phyloP scores from a whole-genome alignment of 1,284 basidiomycete genomes.

The Malassezia arunalokei region DNA sequence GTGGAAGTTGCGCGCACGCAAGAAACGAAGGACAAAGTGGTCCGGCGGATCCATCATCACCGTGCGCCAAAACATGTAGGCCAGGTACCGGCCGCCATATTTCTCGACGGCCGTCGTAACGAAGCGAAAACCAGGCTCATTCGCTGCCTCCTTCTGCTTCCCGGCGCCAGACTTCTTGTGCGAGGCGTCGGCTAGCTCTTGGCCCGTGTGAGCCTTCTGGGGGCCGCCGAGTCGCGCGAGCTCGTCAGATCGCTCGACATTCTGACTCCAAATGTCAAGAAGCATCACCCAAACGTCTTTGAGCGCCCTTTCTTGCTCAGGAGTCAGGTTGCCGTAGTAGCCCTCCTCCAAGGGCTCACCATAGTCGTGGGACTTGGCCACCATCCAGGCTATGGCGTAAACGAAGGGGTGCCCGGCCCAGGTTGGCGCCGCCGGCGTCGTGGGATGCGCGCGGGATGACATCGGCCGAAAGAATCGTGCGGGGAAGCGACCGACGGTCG shows the following conservation, averaged over 20 bases:
- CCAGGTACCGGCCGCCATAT: slow-evolving; percentile 42
- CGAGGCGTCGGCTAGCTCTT: slow-evolving; percentile 13
- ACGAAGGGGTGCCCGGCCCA: too few relatives aligned
- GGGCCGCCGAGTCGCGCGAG: slow-evolving; percentile 29
- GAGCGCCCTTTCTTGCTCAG: slow-evolving; percentile 30
- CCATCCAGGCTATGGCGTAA: slow-evolving; percentile 15
- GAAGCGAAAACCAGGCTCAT: slow-evolving; percentile 30
- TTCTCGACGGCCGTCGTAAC: slow-evolving; percentile 40
- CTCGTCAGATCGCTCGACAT: slow-evolving; percentile 33
- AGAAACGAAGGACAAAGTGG: slow-evolving; percentile 40
- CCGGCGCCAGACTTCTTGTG: slow-evolving; percentile 24
- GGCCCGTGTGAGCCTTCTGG: slow-evolving; percentile 14
- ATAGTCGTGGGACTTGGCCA: slow-evolving; percentile 25
- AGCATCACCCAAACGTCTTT: slow-evolving; percentile 33
- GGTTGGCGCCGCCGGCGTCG: too few relatives aligned
- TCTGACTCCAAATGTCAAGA: slow-evolving; percentile 35
- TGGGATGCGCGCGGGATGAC: too few relatives aligned
- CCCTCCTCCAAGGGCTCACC: slow-evolving; percentile 32
- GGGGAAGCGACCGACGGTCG: too few relatives aligned
- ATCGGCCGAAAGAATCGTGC: too few relatives aligned
- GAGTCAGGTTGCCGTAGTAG: slow-evolving; percentile 32
- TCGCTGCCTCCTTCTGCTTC: slow-evolving; percentile 40
- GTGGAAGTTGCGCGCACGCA: slow-evolving; percentile 46
- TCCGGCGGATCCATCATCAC: slow-evolving; percentile 41
- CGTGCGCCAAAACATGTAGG: slow-evolving; percentile 28